phyloP scores from a whole-genome alignment of 179 eudicot genomes.

The Silene vulgaris region DNA sequence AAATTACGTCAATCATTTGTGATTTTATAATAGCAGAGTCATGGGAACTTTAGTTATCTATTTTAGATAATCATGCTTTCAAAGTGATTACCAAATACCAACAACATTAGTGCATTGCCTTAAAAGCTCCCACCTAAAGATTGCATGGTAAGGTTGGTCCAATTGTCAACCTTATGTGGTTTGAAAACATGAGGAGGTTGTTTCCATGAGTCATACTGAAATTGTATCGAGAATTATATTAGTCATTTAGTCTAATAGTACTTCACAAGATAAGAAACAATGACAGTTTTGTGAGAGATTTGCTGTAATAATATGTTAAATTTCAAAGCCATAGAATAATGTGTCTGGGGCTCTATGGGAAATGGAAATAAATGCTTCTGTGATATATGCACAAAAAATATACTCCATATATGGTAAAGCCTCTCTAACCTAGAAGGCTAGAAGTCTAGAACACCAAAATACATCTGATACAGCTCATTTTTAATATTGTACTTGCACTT shows the following conservation, averaged over 20 bases:
- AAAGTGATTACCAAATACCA: background rate
- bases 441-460: background rate
- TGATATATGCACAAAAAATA: background rate
- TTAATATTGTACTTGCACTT: background rate
- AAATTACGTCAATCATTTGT: background rate
- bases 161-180: background rate
- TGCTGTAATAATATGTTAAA: background rate
- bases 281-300: background rate
- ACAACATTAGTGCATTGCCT: background rate
- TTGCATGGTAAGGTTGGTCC: background rate
- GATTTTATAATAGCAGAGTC: background rate
- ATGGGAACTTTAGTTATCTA: background rate
- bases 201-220: background rate
- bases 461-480: background rate
- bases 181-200: background rate
- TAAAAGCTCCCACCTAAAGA: background rate
- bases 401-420: background rate
- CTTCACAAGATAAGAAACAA: background rate
- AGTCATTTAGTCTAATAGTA: background rate
- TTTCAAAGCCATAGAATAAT: background rate
- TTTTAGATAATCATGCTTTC: background rate
- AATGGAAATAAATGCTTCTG: background rate
- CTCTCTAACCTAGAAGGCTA: background rate
- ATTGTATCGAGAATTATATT: background rate
- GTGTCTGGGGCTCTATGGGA: background rate